These are phyloP conservation scores for Lasiodiplodia gonubiensis DNA, from an alignment of 2,329 filamentous ascomycete species.

Conservation along the genomic window DNA sequence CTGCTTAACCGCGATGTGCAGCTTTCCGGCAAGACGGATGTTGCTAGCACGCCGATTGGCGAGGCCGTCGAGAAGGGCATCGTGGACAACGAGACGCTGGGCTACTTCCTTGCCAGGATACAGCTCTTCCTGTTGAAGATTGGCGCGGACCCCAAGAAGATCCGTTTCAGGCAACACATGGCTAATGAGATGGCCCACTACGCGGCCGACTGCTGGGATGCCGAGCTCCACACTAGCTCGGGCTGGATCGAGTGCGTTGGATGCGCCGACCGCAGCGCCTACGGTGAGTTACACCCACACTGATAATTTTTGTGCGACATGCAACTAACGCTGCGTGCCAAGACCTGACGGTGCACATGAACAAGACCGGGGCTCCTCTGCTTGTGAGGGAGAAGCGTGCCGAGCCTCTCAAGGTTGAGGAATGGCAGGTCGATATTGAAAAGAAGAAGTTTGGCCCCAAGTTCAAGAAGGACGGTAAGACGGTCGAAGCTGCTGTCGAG, in stretches of 20 bases:
- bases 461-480: slow-evolving; percentile 93
- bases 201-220: slow-evolving; percentile 97
- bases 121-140: slow-evolving; percentile 88
- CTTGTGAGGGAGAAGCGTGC: slow-evolving; percentile 82
- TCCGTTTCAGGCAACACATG: slow-evolving; percentile 98
- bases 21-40: slow-evolving; percentile 80
- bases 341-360: slow-evolving; percentile 84
- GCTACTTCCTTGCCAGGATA: slow-evolving; percentile 95
- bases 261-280: slow-evolving; percentile 93
- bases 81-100: slow-evolving; percentile 96
- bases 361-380: slow-evolving; percentile 84
- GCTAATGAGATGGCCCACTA: slow-evolving; percentile 90
- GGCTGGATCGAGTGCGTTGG: slow-evolving; percentile 99
- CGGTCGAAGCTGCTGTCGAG: slow-evolving; percentile 79
- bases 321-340: slow-evolving; percentile 52
- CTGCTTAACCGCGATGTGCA: slow-evolving; percentile 87
- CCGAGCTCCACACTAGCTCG: slow-evolving; percentile 85
- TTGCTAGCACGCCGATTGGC: slow-evolving; percentile 77
- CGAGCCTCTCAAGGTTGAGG: slow-evolving; percentile 78
- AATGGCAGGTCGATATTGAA: slow-evolving; percentile 86
- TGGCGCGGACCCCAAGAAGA: slow-evolving; percentile 83
- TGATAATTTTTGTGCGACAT: slow-evolving; percentile 86
- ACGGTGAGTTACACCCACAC: slow-evolving; percentile 61
- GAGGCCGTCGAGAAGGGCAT: slow-evolving; percentile 81
- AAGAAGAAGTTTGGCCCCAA: slow-evolving; percentile 95